Conservation (phyloP, 371 early-diverging fungal species). For the Mortierella sp. region DNA sequence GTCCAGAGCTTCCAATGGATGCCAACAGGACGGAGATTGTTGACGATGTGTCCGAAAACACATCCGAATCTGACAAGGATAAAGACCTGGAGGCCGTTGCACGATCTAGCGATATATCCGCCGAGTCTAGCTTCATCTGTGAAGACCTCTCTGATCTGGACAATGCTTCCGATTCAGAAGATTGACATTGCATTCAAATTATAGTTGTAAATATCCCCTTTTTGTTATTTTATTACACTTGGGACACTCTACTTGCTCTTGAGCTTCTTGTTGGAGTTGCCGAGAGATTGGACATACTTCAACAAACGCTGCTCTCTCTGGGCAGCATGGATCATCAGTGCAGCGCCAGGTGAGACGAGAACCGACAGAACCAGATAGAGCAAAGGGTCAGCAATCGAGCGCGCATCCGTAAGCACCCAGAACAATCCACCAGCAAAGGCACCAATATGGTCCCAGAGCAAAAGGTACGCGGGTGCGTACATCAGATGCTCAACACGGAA, state of each 20-base stretch:
- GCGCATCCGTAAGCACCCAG: conserved; percentile 18
- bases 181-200: background rate
- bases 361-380: conserved; percentile 5
- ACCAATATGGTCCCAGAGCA: conserved; percentile 24
- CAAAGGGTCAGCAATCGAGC: background rate
- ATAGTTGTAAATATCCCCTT: background rate
- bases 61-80: conserved; percentile 39
- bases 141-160: conserved; percentile 39
- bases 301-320: conserved; percentile 21
- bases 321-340: conserved; percentile 24
- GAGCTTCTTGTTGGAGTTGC: background rate
- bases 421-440: conserved; percentile 11
- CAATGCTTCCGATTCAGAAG: background rate
- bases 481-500: conserved; percentile 19
- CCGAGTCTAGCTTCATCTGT: conserved; percentile 42
- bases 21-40: background rate
- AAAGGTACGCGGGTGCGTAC: conserved; percentile 16
- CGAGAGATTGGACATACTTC: background rate
- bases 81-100: background rate
- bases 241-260: background rate
- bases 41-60: conserved; percentile 16
- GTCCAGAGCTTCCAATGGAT: background rate
- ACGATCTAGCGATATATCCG: conserved; percentile 26
- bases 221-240: background rate
- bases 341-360: conserved; percentile 15